Base-by-base conservation (phyloP, 257 asterid species). In the Solanum dulcamara region DNA sequence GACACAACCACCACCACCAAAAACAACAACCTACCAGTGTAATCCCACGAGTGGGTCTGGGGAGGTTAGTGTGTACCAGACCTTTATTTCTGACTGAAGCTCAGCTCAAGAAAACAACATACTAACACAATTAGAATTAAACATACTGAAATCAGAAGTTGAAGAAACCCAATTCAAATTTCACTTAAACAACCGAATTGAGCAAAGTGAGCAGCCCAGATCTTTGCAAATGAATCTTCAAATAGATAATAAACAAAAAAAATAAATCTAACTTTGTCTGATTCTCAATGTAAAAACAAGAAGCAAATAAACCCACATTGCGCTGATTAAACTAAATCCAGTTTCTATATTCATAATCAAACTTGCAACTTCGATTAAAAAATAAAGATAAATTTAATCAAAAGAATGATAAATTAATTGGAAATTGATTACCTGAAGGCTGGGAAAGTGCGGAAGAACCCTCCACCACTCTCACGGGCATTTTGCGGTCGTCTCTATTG, bases 401-500 rank as follows among this genome's bases (percentile, higher is more conserved):
- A 53, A 33, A 50, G 14, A 15, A 26, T 28, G 30, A 85, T 20
- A 79, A 66, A 68, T 1, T 66, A 12, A 51, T 50, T 3, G 33
- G 6, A 46, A 60, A 13, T 26, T 67, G 70, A 81, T 48, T 67
- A 87, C 89, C 89, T 66, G 89, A 87, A 79, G 50, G 74, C 30
- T 71, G 89, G 14, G 87, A 87, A 87, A 81, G 80, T 46, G 87
- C 37, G 24, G 85, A 80, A 51, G 87, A 80, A 30, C 83, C n/a
- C 62, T 87, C 89, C 38, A 68, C 87, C 4, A 87, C 89, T 80
- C 89, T 87, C 35, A 87, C 89, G 6, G 89, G 87, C 89, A 87
- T 87, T 80, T 68, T 84, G 37, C 11, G 10, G 20, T n/a, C 22
- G 81, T 20, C 57, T 24, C 57, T 40, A 7, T 18, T 42, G 37